phyloP scores from a whole-genome alignment of 805 yeast genomes.

The Candida caryicola region DNA sequence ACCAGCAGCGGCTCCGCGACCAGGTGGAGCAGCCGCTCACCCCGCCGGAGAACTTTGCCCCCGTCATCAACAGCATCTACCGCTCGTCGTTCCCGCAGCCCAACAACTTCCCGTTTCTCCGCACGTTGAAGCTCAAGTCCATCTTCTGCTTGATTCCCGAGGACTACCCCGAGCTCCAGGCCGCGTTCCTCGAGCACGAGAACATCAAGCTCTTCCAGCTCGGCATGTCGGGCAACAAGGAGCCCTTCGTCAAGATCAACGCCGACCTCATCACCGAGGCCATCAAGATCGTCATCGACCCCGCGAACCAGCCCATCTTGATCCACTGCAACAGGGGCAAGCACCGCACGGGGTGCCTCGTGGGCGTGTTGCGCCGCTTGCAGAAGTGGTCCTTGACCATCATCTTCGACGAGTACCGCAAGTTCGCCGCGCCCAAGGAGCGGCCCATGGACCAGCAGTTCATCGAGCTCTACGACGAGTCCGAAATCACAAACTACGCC shows the following conservation, averaged over 20 bases:
- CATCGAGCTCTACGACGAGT: constrained; percentile 81
- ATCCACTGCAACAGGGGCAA: constrained; percentile 97
- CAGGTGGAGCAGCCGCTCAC: constrained; percentile 24
- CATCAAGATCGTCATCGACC: constrained; percentile 74
- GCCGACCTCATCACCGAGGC: constrained; percentile 74
- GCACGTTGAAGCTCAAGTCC: constrained; percentile 61
- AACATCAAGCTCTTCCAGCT: constrained; percentile 75
- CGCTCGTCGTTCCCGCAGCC: constrained; percentile 87
- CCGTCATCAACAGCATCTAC: constrained; percentile 71
- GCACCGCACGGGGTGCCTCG: constrained; percentile 94
- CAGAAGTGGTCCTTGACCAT: constrained; percentile 92
- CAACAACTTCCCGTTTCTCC: constrained; percentile 73
- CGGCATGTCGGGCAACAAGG: constrained; percentile 94
- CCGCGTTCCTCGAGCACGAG: constrained; percentile 57
- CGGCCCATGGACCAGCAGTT: constrained; percentile 95
- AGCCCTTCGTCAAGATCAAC: constrained; percentile 79
- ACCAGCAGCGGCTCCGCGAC: constrained; percentile 7
- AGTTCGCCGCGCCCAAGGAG: constrained; percentile 93
- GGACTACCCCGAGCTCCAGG: constrained; percentile 79
- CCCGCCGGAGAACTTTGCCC: constrained; percentile 91
- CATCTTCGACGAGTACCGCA: constrained; percentile 92
- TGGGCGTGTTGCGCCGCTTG: constrained; percentile 84
- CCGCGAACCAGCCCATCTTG: constrained; percentile 84
- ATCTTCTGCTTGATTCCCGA: constrained; percentile 87
- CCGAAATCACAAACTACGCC: constrained; percentile 57